Conservation (phyloP, 2,329 filamentous ascomycete genomes). For the Colletotrichum australisinense region DNA sequence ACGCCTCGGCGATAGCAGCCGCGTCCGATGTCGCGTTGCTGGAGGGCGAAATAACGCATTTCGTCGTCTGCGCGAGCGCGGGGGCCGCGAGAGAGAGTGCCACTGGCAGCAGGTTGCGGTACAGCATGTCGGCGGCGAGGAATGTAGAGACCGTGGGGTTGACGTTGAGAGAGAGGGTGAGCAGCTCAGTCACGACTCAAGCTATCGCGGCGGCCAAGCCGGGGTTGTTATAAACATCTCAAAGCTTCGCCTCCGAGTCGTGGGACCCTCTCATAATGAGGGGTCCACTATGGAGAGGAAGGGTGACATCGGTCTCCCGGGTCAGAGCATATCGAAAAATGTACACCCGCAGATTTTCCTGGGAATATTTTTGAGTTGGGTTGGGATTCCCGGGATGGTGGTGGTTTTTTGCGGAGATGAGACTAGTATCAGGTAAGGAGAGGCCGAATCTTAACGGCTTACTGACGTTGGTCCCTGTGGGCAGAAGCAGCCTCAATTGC, state of each 20-base stretch:
- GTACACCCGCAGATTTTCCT: not conserved
- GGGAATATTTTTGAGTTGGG: not conserved
- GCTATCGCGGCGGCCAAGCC: not conserved
- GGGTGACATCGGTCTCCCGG: not conserved
- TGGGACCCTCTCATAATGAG: not conserved
- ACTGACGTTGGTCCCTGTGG: not conserved
- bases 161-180: not conserved
- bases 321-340: not conserved
- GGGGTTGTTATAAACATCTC: conserved; percentile 13
- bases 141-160: conserved; percentile 10
- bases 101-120: conserved; percentile 9
- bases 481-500: not conserved
- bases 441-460: not conserved
- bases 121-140: conserved; percentile 1
- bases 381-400: conserved; percentile 10
- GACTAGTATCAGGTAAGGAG: not conserved
- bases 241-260: conserved; percentile 14
- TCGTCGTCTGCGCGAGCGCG: not conserved
- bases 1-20: conserved; percentile 48
- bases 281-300: not conserved
- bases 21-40: conserved; percentile 53
- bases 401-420: conserved; percentile 19
- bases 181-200: no score
- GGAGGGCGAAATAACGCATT: conserved; percentile 42
- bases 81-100: conserved; percentile 15